These are phyloP conservation scores for Lycium barbarum DNA, from an alignment of 257 asterid species.

Conservation along the genomic window DNA sequence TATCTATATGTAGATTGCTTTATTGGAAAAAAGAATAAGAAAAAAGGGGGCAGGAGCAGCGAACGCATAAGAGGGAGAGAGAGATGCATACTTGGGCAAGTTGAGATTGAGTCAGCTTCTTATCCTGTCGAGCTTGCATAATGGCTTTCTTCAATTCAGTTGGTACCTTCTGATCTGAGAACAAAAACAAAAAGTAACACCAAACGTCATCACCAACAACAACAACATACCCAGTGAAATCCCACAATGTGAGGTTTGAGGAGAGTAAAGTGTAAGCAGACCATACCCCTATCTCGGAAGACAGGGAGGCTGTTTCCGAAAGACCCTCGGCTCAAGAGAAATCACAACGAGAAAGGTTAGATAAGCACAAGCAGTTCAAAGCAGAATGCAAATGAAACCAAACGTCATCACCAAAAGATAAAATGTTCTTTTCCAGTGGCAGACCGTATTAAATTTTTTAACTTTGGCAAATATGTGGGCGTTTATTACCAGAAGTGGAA, in stretches of 20 bases:
- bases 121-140: slow-evolving; percentile 86
- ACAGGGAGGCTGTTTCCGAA: too few relatives aligned
- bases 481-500: neutral
- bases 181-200: neutral
- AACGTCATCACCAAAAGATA: neutral
- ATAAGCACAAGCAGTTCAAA: too few relatives aligned
- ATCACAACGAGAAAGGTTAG: too few relatives aligned
- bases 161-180: slow-evolving; percentile 85
- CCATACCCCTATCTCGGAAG: too few relatives aligned
- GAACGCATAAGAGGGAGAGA: neutral
- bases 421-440: neutral
- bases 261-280: too few relatives aligned
- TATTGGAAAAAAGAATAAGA: neutral
- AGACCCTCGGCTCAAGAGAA: too few relatives aligned
- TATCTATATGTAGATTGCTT: neutral
- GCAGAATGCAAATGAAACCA: too few relatives aligned
- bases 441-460: neutral
- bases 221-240: too few relatives aligned
- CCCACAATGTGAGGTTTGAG: too few relatives aligned
- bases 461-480: neutral
- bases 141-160: slow-evolving; percentile 82
- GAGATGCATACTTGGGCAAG: slow-evolving; percentile 73
- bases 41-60: neutral
- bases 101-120: slow-evolving; percentile 88
- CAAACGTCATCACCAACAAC: neutral